A percentile compares a stretch with the other conserved stretches of the same genome.
phyloP scores from a whole-genome alignment of 176 grass and related monocot genomes.

The Elaeis guineensis region DNA sequence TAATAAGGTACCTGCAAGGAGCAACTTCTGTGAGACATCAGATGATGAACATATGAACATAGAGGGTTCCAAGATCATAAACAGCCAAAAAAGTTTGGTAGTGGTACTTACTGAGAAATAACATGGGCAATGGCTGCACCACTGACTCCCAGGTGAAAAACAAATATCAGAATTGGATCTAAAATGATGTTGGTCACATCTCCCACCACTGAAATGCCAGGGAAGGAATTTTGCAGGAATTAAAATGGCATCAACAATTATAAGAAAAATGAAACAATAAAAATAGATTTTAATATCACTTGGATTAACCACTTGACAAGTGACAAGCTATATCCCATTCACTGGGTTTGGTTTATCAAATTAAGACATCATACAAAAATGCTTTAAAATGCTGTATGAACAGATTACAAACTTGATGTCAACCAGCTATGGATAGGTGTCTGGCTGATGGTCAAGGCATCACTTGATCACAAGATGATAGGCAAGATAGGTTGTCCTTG shows the following conservation, averaged over 20 bases:
- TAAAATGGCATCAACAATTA: neutral
- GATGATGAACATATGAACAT: neutral
- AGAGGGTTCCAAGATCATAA: neutral
- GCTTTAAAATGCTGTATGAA: no score
- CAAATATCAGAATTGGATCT: conserved; percentile 96
- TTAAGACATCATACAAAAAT: no score
- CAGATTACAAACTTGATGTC: no score
- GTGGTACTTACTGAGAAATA: conserved; percentile 74
- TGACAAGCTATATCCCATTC: no score
- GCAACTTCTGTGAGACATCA: conserved; percentile 2
- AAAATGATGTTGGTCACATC: conserved; percentile 82
- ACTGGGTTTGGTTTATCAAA: no score
- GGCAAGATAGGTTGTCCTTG: no score
- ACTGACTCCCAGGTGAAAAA: conserved; percentile 73
- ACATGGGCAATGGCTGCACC: conserved; percentile 95
- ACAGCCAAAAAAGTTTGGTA: neutral
- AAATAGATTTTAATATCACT: no score
- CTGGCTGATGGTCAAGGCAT: no score
- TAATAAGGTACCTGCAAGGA: conserved; percentile 74
- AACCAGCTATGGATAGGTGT: no score
- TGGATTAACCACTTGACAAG: no score
- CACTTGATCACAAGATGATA: no score
- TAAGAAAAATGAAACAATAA: no score
- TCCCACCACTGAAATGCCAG: conserved; percentile 49
- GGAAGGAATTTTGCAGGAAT: conserved; percentile 12